Percentiles rank a stretch among this genome's conserved stretches.
Evolutionary conservation across 2,329 filamentous ascomycete genomes (phyloP).

Genomic region (Ceratocystis ficicola): DNA sequence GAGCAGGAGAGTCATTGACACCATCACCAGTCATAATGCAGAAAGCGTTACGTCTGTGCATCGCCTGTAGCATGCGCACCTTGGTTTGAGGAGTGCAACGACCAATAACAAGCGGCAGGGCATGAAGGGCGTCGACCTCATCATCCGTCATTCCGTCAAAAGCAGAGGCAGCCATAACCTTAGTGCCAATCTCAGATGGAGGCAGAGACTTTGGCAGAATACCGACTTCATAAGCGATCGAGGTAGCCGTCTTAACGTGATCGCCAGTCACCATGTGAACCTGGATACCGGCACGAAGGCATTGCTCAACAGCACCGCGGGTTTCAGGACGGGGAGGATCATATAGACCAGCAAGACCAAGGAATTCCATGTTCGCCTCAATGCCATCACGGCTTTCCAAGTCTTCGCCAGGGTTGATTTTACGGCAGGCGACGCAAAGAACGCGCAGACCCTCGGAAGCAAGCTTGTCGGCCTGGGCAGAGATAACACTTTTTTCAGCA

Average conservation of each 20-base stretch:
- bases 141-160: constrained; percentile 51
- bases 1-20: constrained; percentile 61
- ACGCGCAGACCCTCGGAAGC: constrained; percentile 55
- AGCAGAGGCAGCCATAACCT: constrained; percentile 49
- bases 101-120: constrained; percentile 55
- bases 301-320: constrained; percentile 46
- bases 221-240: constrained; percentile 53
- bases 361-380: constrained; percentile 47
- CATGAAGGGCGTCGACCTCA: constrained; percentile 49
- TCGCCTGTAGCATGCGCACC: constrained; percentile 63
- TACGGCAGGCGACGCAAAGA: constrained; percentile 49
- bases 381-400: constrained; percentile 40
- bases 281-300: constrained; percentile 48
- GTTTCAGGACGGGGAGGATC: constrained; percentile 60
- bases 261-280: constrained; percentile 62
- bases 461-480: constrained; percentile 42
- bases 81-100: constrained; percentile 59
- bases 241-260: constrained; percentile 54
- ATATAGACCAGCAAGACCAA: constrained; percentile 61
- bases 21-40: constrained; percentile 66
- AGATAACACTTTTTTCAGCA: constrained; percentile 36
- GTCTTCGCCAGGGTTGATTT: constrained; percentile 30
- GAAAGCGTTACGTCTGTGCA: constrained; percentile 55
- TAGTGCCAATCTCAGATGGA: constrained; percentile 32
- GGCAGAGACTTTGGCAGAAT: constrained; percentile 38